Evolutionary conservation across 805 yeast genomes (phyloP), one percentile per base, ranked within the genome.

Genomic region (Wickerhamiella sorbophila): DNA sequence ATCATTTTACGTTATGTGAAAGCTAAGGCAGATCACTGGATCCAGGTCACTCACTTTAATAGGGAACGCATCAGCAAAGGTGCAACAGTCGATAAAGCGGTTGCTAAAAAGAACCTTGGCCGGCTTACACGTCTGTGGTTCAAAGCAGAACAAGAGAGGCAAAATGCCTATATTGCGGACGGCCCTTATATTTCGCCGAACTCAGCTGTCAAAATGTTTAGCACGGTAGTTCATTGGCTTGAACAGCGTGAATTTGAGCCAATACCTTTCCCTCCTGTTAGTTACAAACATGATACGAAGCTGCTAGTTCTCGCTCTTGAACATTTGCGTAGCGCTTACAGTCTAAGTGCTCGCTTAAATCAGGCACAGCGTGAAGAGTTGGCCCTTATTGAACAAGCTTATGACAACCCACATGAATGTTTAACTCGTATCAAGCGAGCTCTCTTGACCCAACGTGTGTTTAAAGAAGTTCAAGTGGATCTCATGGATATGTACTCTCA

Each of bases 11-110:
- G 95, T 36, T 91, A 91, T 54, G 78, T 91, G 38, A 79, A 85
- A 54, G 94, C 95, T 1, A 88, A 91, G 58, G 95, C 97, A 1
- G 96, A 88, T 52, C 93, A 94, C 5, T 91, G 97, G 97, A 72
- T 85, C 10, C 77, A 91, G 1, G 87, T 84, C 14, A 94, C 98
- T 1, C 94, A 88, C 54, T 77, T 79, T 53, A 91, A 88, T 55
- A 70, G 99, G 49, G 95, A 86, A 48, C 69, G 95, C 39, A 83
- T 91, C 34, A 72, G 77, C 50, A 70, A 79, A 32, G 97, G 97
- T n/a, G 85, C 80, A 0, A 79, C 87, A 10, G 91, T 86, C 15
- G 99, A 91, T 54, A 91, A 91, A 53, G 83, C 96, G 0, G 91
- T 85, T 5, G 94, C 91, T 0, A 82, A 82, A 60, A 91, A 91